Evolutionary conservation across 306 rosid species (phyloP).

Genomic region (Casuarina cunninghamiana): DNA sequence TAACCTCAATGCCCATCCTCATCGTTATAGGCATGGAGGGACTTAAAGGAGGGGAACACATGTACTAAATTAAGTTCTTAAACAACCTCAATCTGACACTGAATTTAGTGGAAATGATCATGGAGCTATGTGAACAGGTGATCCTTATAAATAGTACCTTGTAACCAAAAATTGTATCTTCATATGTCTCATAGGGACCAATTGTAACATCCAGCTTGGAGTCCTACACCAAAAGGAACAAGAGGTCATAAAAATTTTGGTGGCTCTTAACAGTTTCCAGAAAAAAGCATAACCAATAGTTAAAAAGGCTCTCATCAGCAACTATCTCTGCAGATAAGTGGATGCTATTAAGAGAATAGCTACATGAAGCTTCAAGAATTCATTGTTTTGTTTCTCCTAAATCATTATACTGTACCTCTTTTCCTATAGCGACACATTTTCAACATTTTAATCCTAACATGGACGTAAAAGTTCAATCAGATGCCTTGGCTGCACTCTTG

Average conservation of each 20-base stretch:
- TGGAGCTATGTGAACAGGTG: background rate
- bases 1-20: background rate
- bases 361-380: background rate
- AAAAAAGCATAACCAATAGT: background rate
- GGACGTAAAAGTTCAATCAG: conserved; percentile 8
- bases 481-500: background rate
- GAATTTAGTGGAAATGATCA: conserved; percentile 1
- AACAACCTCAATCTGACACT: conserved; percentile 15
- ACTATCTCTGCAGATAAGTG: background rate
- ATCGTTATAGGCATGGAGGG: background rate
- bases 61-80: background rate
- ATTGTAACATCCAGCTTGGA: conserved; percentile 87
- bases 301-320: conserved; percentile 1
- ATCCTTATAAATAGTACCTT: conserved; percentile 50
- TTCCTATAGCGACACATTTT: background rate
- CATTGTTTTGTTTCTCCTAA: background rate
- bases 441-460: background rate
- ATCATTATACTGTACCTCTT: background rate
- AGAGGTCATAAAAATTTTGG: conserved; percentile 13
- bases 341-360: background rate
- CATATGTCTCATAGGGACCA: conserved; percentile 96
- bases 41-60: background rate
- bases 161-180: conserved; percentile 86
- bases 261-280: conserved; percentile 28
- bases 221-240: conserved; percentile 51